Percentiles rank a stretch among this genome's conserved stretches.
Conservation (phyloP, 148 eudicot species). For the Chenopodium suecicum region DNA sequence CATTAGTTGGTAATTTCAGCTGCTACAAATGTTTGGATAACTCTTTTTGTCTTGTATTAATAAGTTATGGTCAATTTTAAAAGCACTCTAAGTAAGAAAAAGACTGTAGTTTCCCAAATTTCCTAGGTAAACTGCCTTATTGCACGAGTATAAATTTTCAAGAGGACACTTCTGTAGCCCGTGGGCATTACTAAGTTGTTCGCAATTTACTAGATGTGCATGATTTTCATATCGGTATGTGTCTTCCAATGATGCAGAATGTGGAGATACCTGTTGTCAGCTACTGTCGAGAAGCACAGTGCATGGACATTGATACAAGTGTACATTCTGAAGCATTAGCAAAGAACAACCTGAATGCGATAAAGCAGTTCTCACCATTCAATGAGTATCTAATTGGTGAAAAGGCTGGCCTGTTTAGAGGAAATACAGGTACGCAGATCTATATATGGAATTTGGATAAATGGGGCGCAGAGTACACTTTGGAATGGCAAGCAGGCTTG, state of each 20-base stretch:
- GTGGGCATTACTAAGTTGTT: background rate
- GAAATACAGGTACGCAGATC: constrained; percentile 67
- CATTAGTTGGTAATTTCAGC: too few relatives aligned
- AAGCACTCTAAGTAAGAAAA: too few relatives aligned
- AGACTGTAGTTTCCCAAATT: background rate
- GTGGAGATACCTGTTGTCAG: constrained; percentile 70
- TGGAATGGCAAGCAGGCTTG: constrained; percentile 54
- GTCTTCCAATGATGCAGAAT: constrained; percentile 38
- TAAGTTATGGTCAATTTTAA: too few relatives aligned
- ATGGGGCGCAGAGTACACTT: constrained; percentile 64
- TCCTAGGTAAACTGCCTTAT: background rate
- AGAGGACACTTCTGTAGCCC: background rate
- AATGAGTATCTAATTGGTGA: constrained; percentile 75
- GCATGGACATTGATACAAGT: constrained; percentile 57
- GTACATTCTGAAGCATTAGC: constrained; percentile 51
- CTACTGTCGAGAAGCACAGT: constrained; percentile 48
- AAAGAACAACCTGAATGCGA: constrained; percentile 48
- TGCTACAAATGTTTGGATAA: background rate
- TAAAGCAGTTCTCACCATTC: constrained; percentile 71
- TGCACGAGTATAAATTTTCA: too few relatives aligned
- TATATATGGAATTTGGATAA: constrained; percentile 73
- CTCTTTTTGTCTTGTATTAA: too few relatives aligned
- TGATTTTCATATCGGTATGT: background rate
- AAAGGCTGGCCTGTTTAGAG: constrained; percentile 49
- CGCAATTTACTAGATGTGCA: background rate